Evolutionary conservation across 768 basidiomycete species (phyloP), one percentile per base, ranked within the genome.

Genomic region (Cystobasidium onofrii): DNA sequence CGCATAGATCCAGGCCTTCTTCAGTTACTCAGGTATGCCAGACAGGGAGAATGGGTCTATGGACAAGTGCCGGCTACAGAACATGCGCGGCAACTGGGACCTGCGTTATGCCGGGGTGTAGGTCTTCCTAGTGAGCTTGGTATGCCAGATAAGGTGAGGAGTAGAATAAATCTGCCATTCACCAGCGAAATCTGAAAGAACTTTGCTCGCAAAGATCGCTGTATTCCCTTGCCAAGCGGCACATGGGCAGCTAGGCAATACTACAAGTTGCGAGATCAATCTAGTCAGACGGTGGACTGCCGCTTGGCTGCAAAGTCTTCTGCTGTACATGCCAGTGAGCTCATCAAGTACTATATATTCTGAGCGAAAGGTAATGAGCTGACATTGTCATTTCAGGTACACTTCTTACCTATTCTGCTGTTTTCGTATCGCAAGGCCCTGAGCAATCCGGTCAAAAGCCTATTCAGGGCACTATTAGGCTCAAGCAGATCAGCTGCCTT

Each of bases 321-420:
- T 41, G 20, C 75, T 78, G 57, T 78, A 78, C 70, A 72, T 78
- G 0, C 77, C 77, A 2, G 77, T 76, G 17, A n/a, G 76, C 17
- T 33, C 1, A 31, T 29, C 27, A 36, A 29, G 29, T 33, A 13
- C 25, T 10, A 3, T 33, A 27, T 15, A 29, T 60, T 34, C 23
- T 29, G 3, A 31, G n/a, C n/a, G n/a, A n/a, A n/a, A n/a, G n/a
- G n/a, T n/a, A n/a, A n/a, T n/a, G 54, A 15, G 25, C 18, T 31
- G 43, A 29, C 27, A 39, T 1, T n/a, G 57, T 60, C 20, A 6
- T 25, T 1, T 18, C 43, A 75, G 74, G 76, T 78, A 0, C 78
- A 78, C 52, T 64, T 75, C 43, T 29, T 78, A 23, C 78, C 78
- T 0, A 74, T 71, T 0, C 55, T 78, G 25, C 74, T 78, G 50